Conservation (phyloP, 2,329 filamentous ascomycete species). For the Aspergillus latus region DNA sequence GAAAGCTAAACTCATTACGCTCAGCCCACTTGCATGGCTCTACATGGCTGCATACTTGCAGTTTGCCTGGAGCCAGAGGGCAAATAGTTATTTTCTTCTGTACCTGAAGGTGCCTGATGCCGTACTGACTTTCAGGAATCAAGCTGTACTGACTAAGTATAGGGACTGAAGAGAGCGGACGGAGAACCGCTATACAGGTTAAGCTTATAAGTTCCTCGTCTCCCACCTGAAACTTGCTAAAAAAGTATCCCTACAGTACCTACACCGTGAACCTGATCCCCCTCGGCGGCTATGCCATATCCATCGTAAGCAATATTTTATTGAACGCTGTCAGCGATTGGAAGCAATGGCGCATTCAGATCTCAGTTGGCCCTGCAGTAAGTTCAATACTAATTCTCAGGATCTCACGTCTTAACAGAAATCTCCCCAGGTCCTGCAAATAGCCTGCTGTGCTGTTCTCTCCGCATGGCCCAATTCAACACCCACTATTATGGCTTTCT, state of each 20-base stretch:
- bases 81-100: slow-evolving; percentile 22
- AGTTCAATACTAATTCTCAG: not conserved
- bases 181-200: slow-evolving; percentile 12
- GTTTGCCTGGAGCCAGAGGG: slow-evolving; percentile 21
- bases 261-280: slow-evolving; percentile 24
- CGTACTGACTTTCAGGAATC: not conserved
- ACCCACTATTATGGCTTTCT: slow-evolving; percentile 18
- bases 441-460: slow-evolving; percentile 9
- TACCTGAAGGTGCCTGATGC: slow-evolving; percentile 16
- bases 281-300: slow-evolving; percentile 21
- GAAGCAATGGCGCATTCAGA: slow-evolving; percentile 23
- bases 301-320: slow-evolving; percentile 17
- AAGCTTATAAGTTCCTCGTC: too few relatives aligned
- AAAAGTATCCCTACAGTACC: slow-evolving; percentile 11
- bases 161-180: slow-evolving; percentile 8
- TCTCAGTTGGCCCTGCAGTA: slow-evolving; percentile 16
- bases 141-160: not conserved
- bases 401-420: not conserved
- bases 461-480: slow-evolving; percentile 15
- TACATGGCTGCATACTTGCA: slow-evolving; percentile 19
- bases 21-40: slow-evolving; percentile 17
- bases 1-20: slow-evolving; percentile 12
- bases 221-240: too few relatives aligned
- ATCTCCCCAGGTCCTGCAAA: slow-evolving; percentile 6
- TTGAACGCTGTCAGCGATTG: slow-evolving; percentile 22